phyloP scores from a whole-genome alignment of 768 basidiomycete genomes.

The Suillus weaverae region DNA sequence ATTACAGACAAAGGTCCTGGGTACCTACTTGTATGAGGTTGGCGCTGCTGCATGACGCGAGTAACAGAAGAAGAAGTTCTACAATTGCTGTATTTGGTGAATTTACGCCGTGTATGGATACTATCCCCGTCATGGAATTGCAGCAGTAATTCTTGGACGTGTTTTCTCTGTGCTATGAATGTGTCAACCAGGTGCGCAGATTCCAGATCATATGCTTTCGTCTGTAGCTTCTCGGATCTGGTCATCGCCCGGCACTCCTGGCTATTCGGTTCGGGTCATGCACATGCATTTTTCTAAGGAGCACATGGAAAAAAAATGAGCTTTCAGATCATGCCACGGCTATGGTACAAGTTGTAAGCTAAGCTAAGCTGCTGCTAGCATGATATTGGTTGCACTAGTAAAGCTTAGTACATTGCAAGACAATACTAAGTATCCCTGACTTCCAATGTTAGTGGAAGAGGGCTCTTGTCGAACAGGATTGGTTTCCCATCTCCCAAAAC shows the following conservation, averaged over 20 bases:
- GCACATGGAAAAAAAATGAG: no score
- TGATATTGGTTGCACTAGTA: no score
- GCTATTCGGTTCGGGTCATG: no score
- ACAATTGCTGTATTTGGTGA: neutral
- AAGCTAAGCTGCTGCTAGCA: no score
- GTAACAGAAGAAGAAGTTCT: neutral
- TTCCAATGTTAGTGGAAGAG: no score
- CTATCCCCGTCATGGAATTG: neutral
- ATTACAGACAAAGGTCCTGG: constrained; percentile 33
- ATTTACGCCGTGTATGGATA: neutral
- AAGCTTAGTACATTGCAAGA: no score
- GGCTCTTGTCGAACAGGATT: no score
- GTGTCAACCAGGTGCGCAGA: neutral
- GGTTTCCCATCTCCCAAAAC: no score
- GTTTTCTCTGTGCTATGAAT: neutral
- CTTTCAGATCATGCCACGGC: no score
- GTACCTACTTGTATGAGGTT: constrained; percentile 34
- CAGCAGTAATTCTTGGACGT: neutral
- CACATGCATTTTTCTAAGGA: no score
- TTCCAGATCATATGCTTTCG: neutral
- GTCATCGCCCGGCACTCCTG: neutral
- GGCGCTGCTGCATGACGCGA: constrained; percentile 19
- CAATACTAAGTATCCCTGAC: no score
- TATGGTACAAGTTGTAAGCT: no score
- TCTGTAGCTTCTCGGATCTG: neutral